Conservation (phyloP, 305 asterid species). For the Plantago coronopus region DNA sequence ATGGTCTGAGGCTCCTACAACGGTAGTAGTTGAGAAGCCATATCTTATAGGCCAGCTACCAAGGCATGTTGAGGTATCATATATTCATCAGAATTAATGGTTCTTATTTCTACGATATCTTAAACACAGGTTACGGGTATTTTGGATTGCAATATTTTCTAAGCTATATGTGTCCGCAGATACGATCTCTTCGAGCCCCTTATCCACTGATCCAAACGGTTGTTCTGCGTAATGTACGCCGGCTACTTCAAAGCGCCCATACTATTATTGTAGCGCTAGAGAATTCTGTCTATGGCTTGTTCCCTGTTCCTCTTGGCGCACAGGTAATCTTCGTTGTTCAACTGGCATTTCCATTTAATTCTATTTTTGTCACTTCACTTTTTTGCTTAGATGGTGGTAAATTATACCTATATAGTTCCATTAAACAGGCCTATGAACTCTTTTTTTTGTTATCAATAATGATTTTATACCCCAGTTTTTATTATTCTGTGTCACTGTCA, state of each 20-base stretch:
- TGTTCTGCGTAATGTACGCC: slow-evolving; percentile 84
- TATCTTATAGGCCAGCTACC: slow-evolving; percentile 91
- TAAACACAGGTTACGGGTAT: background rate
- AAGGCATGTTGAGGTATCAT: slow-evolving; percentile 82
- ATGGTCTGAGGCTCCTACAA: slow-evolving; percentile 98
- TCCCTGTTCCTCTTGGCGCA: slow-evolving; percentile 97
- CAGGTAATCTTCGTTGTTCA: slow-evolving; percentile 54
- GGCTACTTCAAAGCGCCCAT: slow-evolving; percentile 59
- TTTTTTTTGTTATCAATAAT: background rate
- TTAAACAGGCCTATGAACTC: background rate
- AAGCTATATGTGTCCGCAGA: slow-evolving; percentile 41
- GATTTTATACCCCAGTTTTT: no score
- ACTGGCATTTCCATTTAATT: slow-evolving; percentile 8
- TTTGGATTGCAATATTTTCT: background rate
- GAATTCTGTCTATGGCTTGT: slow-evolving; percentile 79
- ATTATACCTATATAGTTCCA: background rate
- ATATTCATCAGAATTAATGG: background rate
- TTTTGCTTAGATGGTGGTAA: background rate
- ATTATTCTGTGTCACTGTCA: no score
- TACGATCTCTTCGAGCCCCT: slow-evolving; percentile 90
- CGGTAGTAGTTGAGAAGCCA: slow-evolving; percentile 72
- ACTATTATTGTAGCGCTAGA: slow-evolving; percentile 71
- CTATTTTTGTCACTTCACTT: slow-evolving; percentile 5
- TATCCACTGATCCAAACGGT: slow-evolving; percentile 93
- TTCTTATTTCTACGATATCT: background rate